Conservation (phyloP, 768 basidiomycete species). For the Cantharellus anzutake region DNA sequence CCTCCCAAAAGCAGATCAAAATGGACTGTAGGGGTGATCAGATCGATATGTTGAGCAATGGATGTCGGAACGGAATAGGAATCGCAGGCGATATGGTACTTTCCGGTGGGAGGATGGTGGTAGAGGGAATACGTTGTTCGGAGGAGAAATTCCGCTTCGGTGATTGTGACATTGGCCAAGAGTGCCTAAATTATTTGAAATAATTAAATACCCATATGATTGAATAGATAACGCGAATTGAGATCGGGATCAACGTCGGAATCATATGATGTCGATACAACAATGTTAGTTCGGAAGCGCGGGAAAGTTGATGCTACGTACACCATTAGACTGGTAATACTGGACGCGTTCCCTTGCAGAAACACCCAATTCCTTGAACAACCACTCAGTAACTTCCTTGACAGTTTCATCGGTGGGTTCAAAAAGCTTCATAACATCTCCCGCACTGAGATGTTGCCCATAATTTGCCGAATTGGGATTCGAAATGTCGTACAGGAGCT, state of each 20-base stretch:
- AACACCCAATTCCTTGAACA: slow-evolving; percentile 14
- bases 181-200: slow-evolving; percentile 17
- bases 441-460: slow-evolving; percentile 4
- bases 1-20: slow-evolving; percentile 3
- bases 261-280: too few species aligned
- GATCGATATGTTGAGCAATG: slow-evolving; percentile 6
- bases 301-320: not conserved
- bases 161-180: slow-evolving; percentile 7
- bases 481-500: slow-evolving; percentile 4
- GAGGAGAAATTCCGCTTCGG: slow-evolving; percentile 9
- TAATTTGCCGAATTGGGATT: slow-evolving; percentile 1
- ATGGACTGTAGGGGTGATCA: slow-evolving; percentile 8
- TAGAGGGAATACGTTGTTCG: slow-evolving; percentile 9
- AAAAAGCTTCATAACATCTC: slow-evolving; percentile 22
- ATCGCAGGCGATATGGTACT: slow-evolving; percentile 1
- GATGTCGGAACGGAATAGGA: slow-evolving; percentile 4
- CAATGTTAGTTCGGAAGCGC: not conserved
- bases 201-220: slow-evolving; percentile 10
- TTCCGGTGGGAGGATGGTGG: slow-evolving; percentile 1
- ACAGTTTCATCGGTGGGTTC: slow-evolving; percentile 26
- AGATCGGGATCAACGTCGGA: not conserved
- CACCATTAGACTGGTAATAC: not conserved
- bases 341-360: not conserved
- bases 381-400: slow-evolving; percentile 25
- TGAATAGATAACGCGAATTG: not conserved